Evolutionary conservation across 805 yeast species (phyloP).

Genomic region (Jamesozyma lodderae): DNA sequence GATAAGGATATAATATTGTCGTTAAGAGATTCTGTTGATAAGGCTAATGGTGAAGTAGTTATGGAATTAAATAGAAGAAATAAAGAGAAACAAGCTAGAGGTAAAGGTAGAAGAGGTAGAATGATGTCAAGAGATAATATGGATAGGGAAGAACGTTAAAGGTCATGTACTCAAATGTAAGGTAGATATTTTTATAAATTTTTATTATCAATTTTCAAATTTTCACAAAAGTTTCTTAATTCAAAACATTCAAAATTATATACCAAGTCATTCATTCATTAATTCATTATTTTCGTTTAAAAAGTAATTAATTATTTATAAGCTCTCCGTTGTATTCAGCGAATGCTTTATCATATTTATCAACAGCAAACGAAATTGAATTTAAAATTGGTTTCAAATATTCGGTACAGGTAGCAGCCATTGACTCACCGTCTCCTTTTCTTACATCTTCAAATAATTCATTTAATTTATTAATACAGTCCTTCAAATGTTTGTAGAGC

Average conservation of each 20-base stretch:
- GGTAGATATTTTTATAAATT: too few relatives aligned
- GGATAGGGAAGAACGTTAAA: conserved; percentile 38
- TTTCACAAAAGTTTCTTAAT: too few relatives aligned
- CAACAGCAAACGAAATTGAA: conserved; percentile 40
- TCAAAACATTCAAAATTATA: too few relatives aligned
- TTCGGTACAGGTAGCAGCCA: conserved; percentile 23
- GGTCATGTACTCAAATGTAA: too few relatives aligned
- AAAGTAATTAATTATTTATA: too few relatives aligned
- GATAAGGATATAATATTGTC: conserved; percentile 69
- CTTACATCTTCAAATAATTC: conserved; percentile 24
- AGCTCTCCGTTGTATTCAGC: conserved; percentile 3
- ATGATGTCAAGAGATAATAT: conserved; percentile 36
- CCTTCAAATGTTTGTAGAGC: conserved; percentile 40
- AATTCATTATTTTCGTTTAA: too few relatives aligned
- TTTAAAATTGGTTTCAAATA: conserved; percentile 37
- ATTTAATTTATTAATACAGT: conserved; percentile 37
- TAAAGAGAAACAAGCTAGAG: conserved; percentile 42
- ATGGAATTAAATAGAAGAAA: conserved; percentile 58
- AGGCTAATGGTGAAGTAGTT: conserved; percentile 85
- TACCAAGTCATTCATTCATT: too few relatives aligned
- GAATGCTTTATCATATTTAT: conserved; percentile 32
- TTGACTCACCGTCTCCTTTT: conserved; percentile 23
- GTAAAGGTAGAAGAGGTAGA: conserved; percentile 33
- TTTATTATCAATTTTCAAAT: too few relatives aligned
- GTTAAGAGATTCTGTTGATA: conserved; percentile 79